Evolutionary conservation across 2,329 filamentous ascomycete genomes (phyloP), one percentile per base, ranked within the genome.

Genomic region (Fusarium palustre): DNA sequence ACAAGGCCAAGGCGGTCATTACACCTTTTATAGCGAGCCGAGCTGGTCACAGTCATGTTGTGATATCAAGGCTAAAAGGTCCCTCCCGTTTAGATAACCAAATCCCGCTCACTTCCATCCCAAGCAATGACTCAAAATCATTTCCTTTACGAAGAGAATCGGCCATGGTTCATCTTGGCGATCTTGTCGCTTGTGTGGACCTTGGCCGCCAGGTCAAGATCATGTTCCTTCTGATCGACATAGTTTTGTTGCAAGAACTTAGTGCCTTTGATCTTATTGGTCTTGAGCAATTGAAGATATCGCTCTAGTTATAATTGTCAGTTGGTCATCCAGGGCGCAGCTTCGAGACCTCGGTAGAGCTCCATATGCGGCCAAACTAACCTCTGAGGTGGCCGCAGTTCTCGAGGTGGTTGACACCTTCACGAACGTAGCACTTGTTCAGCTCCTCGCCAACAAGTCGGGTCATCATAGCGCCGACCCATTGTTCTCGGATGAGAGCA

Each of bases 381-480:
- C 92, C 92, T 91, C 92, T 86, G 81, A 95, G 80, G 75, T 87
- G 84, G 71, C 92, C 92, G 80, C 92, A 96, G 83, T 95, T 96
- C 86, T 95, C 92, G 79, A 96, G 81, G 79, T 96, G 92, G 81
- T 96, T 96, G 71, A 94, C 91, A 59, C 92, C 93, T 82, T 96
- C 91, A 73, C 88, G 86, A 81, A 89, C 88, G 82, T 96, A 96
- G 85, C 92, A 96, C 84, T 93, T 95, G 81, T 90, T 87, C 83
- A 96, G 84, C 84, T 96, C 92, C 79, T 95, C 91, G 69, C 91
- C 85, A 57, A 96, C 91, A 68, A 96, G 82, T 66, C 92, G 86
- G 60, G 91, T 91, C 92, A 94, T 96, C 92, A 96, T 96, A 79
- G 91, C 90, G 79, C 89, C 90, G 64, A 96, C 92, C 93, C 93